Evolutionary conservation across 176 grass and related monocot genomes (phyloP).

Genomic region (Avena sativa): DNA sequence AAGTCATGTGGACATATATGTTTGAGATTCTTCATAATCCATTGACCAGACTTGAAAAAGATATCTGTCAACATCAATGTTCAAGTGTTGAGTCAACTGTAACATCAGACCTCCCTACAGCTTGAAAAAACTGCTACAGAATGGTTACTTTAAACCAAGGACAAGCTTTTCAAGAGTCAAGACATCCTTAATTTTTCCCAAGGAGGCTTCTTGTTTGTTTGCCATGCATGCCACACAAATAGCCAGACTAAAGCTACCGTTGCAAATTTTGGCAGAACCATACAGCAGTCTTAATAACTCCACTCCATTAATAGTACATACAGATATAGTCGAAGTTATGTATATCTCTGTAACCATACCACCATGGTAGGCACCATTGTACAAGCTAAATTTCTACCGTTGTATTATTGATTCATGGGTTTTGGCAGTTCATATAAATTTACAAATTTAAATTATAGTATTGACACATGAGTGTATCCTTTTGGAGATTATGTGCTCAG

Average conservation of each 20-base stretch:
- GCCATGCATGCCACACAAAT: constrained; percentile 16
- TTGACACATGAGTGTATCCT: neutral
- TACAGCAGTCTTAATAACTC: constrained; percentile 1
- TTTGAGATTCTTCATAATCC: neutral
- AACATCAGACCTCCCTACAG: neutral
- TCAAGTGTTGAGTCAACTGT: constrained; percentile 1
- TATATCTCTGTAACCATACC: constrained; percentile 7
- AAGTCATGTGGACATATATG: constrained; percentile 1
- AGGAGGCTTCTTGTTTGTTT: neutral
- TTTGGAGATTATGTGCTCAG: constrained; percentile 11
- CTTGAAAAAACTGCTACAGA: neutral
- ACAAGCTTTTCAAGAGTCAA: constrained; percentile 1
- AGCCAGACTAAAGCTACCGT: neutral
- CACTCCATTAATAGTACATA: neutral
- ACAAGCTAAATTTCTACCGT: neutral
- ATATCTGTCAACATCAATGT: constrained; percentile 19
- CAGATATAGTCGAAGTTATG: neutral
- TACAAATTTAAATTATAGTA: neutral
- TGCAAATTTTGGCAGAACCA: neutral
- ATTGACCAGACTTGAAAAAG: neutral
- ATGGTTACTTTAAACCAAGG: neutral
- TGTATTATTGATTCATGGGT: neutral
- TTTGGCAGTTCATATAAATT: neutral
- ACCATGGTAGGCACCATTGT: constrained; percentile 1
- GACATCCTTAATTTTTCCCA: neutral